Base-by-base conservation (phyloP, 1,284 basidiomycete species). In the Sphagnurus paluster region DNA sequence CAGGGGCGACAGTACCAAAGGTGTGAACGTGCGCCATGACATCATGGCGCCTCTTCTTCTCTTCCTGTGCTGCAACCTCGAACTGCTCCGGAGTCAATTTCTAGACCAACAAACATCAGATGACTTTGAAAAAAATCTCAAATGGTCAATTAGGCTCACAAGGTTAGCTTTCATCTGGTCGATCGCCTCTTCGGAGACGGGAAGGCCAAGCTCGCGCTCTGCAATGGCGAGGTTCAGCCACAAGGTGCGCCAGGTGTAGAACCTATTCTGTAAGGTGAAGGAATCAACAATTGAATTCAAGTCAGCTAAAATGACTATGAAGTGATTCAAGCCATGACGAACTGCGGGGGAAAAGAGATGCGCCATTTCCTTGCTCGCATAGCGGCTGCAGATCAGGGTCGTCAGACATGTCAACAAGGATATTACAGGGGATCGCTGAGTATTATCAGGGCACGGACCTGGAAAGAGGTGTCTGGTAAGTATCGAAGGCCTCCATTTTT, bases 21-120 rank as follows among this genome's bases (percentile, higher is more conserved):
- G 93, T 96, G 70, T 99, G 93, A 32, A 99, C 96, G 67, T 99
- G 96, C 0, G 96, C 96, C 96, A 99, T 99, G 42, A 98, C 95
- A 70, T 98, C 96, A 71, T 99, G 96, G n/a, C 96, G 79, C 21
- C 97, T 75, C 68, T 93, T 95, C 77, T 97, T 98, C 73, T 99
- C 96, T 68, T 99, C 97, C 53, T 82, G 76, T 0, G 93, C 94
- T 2, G 96, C 96, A 44, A 92, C 78, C 56, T 87, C 87, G 67
- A 98, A 98, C 71, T 99, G 97, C 35, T 86, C 82, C 34, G 85
- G 88, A 53, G 94, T 92, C 29, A 99, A 74, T 44, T 84, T 67
- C 90, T 93, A 42, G n/a, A n/a, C n/a, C n/a, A n/a, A n/a, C n/a
- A n/a, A n/a, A n/a, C n/a, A n/a, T n/a, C n/a, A n/a, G n/a, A n/a